Conservation (phyloP, 2,329 filamentous ascomycete species). For the Fusarium tanahbumbuense region DNA sequence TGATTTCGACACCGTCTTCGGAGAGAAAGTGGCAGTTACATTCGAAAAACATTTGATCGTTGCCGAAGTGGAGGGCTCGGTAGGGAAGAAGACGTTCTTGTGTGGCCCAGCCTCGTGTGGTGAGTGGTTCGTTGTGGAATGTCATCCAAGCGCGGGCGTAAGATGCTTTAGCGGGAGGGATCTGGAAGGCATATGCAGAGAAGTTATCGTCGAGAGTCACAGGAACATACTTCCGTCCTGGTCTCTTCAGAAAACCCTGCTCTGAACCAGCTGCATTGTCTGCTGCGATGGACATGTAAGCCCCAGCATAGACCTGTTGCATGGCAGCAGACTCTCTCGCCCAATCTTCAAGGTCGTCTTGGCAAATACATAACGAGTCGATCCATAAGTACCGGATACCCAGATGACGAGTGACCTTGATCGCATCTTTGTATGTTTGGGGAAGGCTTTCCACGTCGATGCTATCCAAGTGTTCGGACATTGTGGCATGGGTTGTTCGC, state of each 20-base stretch:
- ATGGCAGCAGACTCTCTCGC: conserved; percentile 13
- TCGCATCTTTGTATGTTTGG: conserved; percentile 20
- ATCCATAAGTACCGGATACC: conserved; percentile 22
- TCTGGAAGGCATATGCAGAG: background rate
- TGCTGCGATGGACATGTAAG: conserved; percentile 11
- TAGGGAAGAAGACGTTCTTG: conserved; percentile 24
- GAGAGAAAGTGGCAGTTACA: conserved; percentile 20
- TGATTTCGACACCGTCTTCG: conserved; percentile 10
- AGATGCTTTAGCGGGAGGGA: rapidly evolving
- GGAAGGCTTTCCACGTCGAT: background rate
- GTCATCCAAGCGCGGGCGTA: background rate
- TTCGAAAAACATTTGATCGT: conserved; percentile 17
- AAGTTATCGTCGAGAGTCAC: background rate
- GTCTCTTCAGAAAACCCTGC: background rate
- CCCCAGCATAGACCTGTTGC: conserved; percentile 20
- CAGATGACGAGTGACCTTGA: conserved; percentile 14
- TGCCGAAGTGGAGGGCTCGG: conserved; percentile 13
- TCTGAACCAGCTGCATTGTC: background rate
- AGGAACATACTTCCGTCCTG: background rate
- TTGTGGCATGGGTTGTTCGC: background rate
- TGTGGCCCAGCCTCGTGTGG: conserved; percentile 12
- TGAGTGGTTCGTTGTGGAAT: conserved; percentile 1
- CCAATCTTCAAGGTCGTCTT: conserved; percentile 26
- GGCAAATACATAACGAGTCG: conserved; percentile 23
- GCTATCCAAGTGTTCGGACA: background rate